A percentile compares a stretch with the other conserved stretches of the same genome.
Evolutionary conservation across 441 rosid genomes (phyloP).

Genomic region (Isatis lusitanica): DNA sequence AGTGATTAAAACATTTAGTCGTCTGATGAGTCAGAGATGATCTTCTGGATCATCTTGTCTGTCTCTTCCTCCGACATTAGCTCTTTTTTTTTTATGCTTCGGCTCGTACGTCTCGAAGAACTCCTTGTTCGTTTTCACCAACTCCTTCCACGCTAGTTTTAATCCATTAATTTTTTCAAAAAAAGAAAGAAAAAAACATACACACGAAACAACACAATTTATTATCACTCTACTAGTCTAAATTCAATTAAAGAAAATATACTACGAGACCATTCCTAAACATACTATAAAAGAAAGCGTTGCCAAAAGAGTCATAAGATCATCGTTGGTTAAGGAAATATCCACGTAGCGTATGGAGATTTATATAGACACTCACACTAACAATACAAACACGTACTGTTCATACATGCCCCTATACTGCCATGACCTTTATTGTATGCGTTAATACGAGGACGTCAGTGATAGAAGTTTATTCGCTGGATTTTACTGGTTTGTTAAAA

Average conservation of each 20-base stretch:
- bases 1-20: not conserved
- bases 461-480: no score
- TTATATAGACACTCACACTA: not conserved
- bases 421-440: no score
- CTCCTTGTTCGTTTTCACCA: conserved; percentile 3
- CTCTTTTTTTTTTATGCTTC: not conserved
- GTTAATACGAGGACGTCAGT: no score
- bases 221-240: not conserved
- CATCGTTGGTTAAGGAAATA: not conserved
- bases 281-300: not conserved
- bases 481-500: no score
- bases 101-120: not conserved
- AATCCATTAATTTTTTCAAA: not conserved
- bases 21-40: not conserved
- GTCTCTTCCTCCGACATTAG: not conserved
- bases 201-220: not conserved
- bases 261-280: no score
- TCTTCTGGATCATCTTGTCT: not conserved
- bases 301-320: not conserved
- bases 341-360: not conserved
- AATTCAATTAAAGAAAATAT: no score
- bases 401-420: no score
- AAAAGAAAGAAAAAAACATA: no score
- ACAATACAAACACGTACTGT: no score
- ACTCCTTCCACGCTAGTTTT: not conserved